A percentile compares a stretch with the other conserved stretches of the same genome.
These are phyloP conservation scores for Diutina catenulata DNA, from an alignment of 1,139 yeast genomes.

Conservation along the genomic window DNA sequence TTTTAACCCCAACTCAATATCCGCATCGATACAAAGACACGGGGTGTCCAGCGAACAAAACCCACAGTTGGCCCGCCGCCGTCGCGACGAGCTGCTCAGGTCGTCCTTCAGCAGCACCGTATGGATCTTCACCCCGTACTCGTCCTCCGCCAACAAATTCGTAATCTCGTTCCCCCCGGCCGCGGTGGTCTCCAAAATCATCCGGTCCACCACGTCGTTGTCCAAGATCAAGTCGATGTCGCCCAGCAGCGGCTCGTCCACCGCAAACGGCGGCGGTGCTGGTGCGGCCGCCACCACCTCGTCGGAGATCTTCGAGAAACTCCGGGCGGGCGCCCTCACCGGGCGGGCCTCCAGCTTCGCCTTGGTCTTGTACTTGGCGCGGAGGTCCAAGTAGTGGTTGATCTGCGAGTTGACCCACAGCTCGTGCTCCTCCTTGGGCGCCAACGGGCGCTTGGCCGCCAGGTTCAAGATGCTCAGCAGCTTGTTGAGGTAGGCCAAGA, in stretches of 20 bases:
- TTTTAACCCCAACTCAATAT: no score
- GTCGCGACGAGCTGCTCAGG: not conserved
- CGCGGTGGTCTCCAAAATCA: not conserved
- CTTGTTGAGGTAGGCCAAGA: constrained; percentile 28
- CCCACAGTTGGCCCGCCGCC: constrained; percentile 19
- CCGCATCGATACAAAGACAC: constrained; percentile 29
- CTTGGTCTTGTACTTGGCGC: constrained; percentile 11
- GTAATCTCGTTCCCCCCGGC: not conserved
- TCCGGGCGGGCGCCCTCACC: not conserved
- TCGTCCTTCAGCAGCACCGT: not conserved
- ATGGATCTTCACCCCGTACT: not conserved
- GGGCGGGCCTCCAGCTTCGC: not conserved
- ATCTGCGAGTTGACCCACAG: constrained; percentile 23
- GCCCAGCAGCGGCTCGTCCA: not conserved
- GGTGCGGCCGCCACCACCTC: not conserved
- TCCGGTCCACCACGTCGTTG: constrained; percentile 4
- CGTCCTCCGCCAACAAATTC: not conserved
- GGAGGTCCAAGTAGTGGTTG: constrained; percentile 19
- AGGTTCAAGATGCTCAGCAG: constrained; percentile 29
- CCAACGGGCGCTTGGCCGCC: constrained; percentile 21
- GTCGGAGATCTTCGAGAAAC: constrained; percentile 1
- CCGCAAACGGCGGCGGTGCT: not conserved
- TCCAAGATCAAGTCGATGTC: constrained; percentile 2
- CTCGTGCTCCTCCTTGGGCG: constrained; percentile 10
- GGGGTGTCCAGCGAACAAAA: constrained; percentile 31